phyloP scores from a whole-genome alignment of 169 alveolate genomes.

The Plasmodium malariae region DNA sequence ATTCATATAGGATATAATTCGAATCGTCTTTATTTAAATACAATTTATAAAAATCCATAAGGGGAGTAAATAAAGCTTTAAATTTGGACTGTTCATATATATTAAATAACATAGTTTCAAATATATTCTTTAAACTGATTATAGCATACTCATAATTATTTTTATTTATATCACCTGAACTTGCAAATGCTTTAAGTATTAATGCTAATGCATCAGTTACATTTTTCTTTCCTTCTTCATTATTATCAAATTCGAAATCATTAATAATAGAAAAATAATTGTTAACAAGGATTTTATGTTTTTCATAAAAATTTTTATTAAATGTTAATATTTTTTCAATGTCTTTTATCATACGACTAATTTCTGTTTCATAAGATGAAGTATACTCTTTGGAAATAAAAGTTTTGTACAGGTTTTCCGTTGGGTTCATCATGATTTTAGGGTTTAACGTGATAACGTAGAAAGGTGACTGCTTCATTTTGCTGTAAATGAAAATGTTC shows the following conservation, averaged over 20 bases:
- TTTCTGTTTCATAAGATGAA: conserved; percentile 46
- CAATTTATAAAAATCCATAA: conserved; percentile 45
- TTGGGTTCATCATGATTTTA: conserved; percentile 44
- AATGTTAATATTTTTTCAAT: conserved; percentile 22
- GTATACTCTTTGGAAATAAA: conserved; percentile 54
- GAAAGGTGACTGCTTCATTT: conserved; percentile 63
- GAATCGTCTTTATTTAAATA: conserved; percentile 43
- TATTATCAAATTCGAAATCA: conserved; percentile 59
- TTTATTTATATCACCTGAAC: conserved; percentile 18
- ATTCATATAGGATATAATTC: conserved; percentile 38
- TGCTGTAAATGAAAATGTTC: conserved; percentile 33
- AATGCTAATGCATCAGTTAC: conserved; percentile 3
- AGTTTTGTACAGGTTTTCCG: conserved; percentile 19
- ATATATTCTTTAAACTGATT: conserved; percentile 24
- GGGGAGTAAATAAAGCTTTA: conserved; percentile 33
- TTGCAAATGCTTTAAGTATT: conserved; percentile 26
- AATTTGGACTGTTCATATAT: conserved; percentile 46
- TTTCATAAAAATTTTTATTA: conserved; percentile 31
- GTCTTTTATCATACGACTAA: conserved; percentile 40
- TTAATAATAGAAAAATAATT: conserved; percentile 52
- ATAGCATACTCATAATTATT: conserved; percentile 36
- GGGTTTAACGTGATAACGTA: conserved; percentile 48
- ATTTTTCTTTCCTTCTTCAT: not conserved
- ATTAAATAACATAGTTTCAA: conserved; percentile 31
- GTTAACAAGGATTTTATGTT: conserved; percentile 22